Evolutionary conservation across 148 eudicot species (phyloP).

Genomic region (Talinum fruticosum): DNA sequence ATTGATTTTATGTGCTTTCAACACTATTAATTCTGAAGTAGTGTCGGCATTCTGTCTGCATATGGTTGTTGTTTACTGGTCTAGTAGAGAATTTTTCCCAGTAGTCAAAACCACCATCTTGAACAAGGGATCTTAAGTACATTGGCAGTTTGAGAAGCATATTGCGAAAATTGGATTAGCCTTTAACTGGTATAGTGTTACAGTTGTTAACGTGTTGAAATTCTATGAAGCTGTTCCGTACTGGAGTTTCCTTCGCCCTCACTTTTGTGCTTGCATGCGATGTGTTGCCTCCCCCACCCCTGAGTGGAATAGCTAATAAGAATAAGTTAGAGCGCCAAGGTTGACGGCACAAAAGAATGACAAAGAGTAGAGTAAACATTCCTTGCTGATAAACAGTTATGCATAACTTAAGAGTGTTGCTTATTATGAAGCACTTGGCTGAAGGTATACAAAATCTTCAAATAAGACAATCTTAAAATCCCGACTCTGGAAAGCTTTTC

Average conservation of each 20-base stretch:
- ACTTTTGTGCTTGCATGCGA: neutral
- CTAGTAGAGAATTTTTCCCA: neutral
- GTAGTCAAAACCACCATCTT: too few species aligned
- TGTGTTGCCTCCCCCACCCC: too few species aligned
- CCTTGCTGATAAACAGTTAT: too few species aligned
- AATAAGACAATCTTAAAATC: neutral
- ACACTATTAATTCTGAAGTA: constrained; percentile 3
- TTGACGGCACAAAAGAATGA: too few species aligned
- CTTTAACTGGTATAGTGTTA: neutral
- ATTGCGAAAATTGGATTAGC: neutral
- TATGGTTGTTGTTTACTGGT: neutral
- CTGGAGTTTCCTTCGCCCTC: neutral
- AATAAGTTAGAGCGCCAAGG: too few species aligned
- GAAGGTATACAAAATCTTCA: too few species aligned
- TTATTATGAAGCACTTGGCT: too few species aligned
- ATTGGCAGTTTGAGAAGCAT: neutral
- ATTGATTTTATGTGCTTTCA: constrained; percentile 11
- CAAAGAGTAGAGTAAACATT: too few species aligned
- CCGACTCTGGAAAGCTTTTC: neutral
- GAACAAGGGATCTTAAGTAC: neutral
- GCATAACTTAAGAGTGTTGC: too few species aligned
- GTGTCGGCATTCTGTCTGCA: neutral
- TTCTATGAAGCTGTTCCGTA: neutral
- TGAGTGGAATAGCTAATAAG: too few species aligned
- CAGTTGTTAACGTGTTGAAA: neutral